phyloP scores from a whole-genome alignment of 306 rosid genomes.

The Crataegus laevigata region DNA sequence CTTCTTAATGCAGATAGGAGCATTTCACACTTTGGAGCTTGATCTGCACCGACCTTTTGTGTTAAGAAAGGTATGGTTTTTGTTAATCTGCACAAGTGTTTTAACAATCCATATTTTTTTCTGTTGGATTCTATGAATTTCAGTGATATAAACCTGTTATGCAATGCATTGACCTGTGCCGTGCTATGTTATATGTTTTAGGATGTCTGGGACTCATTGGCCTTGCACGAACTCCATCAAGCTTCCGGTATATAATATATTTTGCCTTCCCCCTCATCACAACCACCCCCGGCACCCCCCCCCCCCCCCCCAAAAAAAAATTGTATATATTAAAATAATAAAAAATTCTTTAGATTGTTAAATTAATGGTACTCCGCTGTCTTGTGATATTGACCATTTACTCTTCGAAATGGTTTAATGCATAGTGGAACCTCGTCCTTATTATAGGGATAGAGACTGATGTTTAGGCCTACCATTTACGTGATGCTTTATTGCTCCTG shows the following conservation, averaged over 20 bases:
- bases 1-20: constrained; percentile 64
- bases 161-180: background rate
- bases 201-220: constrained; percentile 88
- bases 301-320: no score
- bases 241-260: constrained; percentile 64
- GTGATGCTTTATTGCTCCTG: background rate
- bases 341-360: background rate
- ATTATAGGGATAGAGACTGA: background rate
- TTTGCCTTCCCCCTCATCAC: background rate
- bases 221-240: constrained; percentile 71
- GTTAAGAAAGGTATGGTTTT: constrained; percentile 59
- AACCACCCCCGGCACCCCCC: no score
- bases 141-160: background rate
- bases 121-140: background rate
- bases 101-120: background rate
- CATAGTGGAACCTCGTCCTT: background rate
- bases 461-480: background rate
- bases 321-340: no score
- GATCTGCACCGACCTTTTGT: constrained; percentile 92
- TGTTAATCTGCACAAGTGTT: background rate
- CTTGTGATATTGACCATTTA: background rate
- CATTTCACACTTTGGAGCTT: constrained; percentile 90
- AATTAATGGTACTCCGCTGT: background rate
- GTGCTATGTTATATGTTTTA: constrained; percentile 15
- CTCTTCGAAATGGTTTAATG: background rate